Evolutionary conservation across 257 asterid genomes (phyloP).

Genomic region (Apocynum venetum): DNA sequence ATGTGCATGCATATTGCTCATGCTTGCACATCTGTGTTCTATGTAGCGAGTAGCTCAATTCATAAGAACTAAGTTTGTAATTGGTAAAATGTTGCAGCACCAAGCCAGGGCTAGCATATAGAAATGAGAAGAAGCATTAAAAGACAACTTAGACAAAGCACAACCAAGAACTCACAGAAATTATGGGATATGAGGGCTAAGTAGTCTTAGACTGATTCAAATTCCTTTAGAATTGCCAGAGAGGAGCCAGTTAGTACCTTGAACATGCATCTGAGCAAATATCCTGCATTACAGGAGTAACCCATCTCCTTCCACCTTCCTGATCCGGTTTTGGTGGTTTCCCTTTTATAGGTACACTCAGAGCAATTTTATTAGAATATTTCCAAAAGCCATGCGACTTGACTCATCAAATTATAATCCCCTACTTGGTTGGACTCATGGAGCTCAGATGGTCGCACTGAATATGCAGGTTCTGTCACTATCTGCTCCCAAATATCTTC

Average conservation of each 20-base stretch:
- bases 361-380: conserved; percentile 76
- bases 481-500: not conserved
- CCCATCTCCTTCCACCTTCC: not conserved
- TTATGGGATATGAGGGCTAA: not conserved
- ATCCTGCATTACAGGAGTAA: not conserved
- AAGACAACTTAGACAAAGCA: not conserved
- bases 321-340: not conserved
- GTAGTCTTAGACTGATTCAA: not conserved
- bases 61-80: not conserved
- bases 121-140: not conserved
- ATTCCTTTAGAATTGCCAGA: not conserved
- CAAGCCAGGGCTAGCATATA: not conserved
- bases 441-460: conserved; percentile 84
- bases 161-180: not conserved
- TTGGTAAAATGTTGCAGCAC: not conserved
- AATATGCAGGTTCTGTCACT: conserved; percentile 63
- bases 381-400: conserved; percentile 63
- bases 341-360: conserved; percentile 49
- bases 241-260: not conserved
- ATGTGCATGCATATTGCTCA: not conserved
- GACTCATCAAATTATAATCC: conserved; percentile 86
- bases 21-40: no score
- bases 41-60: not conserved
- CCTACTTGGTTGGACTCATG: conserved; percentile 70
- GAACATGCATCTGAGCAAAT: not conserved